These are phyloP conservation scores for Cryptosporidium sp. DNA, from an alignment of 169 alveolate species.

Conservation along the genomic window DNA sequence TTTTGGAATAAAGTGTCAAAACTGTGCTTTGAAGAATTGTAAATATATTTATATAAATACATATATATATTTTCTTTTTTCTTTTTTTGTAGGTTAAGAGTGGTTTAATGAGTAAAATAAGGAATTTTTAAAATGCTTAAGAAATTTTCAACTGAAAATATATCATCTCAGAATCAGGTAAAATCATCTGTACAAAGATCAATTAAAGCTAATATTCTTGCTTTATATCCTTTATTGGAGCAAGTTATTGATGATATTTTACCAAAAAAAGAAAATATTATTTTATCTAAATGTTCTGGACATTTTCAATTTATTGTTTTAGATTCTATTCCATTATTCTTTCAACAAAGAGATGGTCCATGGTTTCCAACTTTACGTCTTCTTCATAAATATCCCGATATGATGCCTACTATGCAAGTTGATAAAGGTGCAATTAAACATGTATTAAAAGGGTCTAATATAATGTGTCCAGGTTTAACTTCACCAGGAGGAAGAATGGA, in stretches of 20 bases:
- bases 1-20: too few relatives aligned
- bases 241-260: slow-evolving; percentile 89
- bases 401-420: slow-evolving; percentile 96
- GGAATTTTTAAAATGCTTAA: slow-evolving; percentile 22
- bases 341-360: slow-evolving; percentile 93
- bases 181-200: slow-evolving; percentile 90
- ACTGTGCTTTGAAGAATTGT: too few relatives aligned
- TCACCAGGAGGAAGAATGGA: slow-evolving; percentile 96
- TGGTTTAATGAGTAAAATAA: not conserved
- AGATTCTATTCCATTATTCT: slow-evolving; percentile 86
- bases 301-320: slow-evolving; percentile 85
- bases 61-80: too few relatives aligned
- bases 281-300: slow-evolving; percentile 88
- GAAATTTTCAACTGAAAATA: slow-evolving; percentile 83
- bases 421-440: slow-evolving; percentile 96
- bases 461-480: slow-evolving; percentile 98
- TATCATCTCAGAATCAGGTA: slow-evolving; percentile 86
- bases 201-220: slow-evolving; percentile 83
- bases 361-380: slow-evolving; percentile 95
- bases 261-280: slow-evolving; percentile 89
- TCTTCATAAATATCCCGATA: slow-evolving; percentile 93
- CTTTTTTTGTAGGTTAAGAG: not conserved
- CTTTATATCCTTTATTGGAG: slow-evolving; percentile 88
- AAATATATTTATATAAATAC: too few relatives aligned
- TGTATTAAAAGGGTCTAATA: slow-evolving; percentile 94